Base-by-base conservation (phyloP, 1,284 basidiomycete species). In the Phaffia rhodozyma region DNA sequence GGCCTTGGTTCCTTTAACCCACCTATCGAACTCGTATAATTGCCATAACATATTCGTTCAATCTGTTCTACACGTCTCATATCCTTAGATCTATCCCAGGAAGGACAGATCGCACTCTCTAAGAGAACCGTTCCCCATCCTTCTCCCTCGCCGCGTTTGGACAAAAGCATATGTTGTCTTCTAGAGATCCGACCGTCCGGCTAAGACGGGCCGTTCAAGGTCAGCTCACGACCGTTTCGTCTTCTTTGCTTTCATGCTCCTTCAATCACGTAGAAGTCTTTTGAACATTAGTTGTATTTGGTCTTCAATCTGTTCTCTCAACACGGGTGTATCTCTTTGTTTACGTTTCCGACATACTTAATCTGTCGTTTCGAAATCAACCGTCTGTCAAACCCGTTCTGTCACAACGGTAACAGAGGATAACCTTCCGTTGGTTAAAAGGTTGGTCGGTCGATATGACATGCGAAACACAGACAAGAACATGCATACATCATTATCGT, bases 351-450 rank as follows among this genome's bases (percentile, higher is more conserved):
- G 29, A 43, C 21, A 3, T 21, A 7, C 50, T 20, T 11, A 16
- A 43, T 16, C 13, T 43, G 13, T 11, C 38, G 13, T 11, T 7
- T 11, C 11, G 7, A 30, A 50, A 50, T 29, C 30, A 61, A 50
- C 25, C 38, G 49, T 23, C 7, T 5, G 11, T 52, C 65, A 65
- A 50, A 66, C 57, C 23, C 7, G 4, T 21, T 5, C 65, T 50
- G 13, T 43, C 38, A 43, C 5, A 43, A 11, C 16, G 13, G 16
- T 16, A 16, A 11, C 72, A 93, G 91, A 92, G 78, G 91, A 93
- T 78, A 92, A 92, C 76, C 83, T 93, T 67, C 86, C 91, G 69
- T 83, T 92, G 67, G 87, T 93, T 71, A 86, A 84, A 76, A 82
- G 90, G 55, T 68, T 78, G 27, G 83, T 90, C 69, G 79, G 87